Evolutionary conservation across 164 flowering plant species (phyloP).

Genomic region (Nymphaea thermarum): DNA sequence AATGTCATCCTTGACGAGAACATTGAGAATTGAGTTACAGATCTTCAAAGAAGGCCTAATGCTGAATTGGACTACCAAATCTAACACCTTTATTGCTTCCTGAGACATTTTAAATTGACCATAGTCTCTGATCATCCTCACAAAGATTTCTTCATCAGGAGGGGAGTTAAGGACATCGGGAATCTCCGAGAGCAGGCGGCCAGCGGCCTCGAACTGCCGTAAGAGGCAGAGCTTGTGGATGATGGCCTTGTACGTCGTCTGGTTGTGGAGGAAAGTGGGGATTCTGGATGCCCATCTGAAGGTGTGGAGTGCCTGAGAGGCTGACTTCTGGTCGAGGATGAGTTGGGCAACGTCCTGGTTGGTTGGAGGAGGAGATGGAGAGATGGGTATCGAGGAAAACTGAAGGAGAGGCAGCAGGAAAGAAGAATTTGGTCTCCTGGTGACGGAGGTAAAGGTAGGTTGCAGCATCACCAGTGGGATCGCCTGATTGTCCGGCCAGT

Average conservation of each 20-base stretch:
- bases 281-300: constrained; percentile 74
- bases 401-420: constrained; percentile 1
- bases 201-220: constrained; percentile 44
- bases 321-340: constrained; percentile 53
- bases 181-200: constrained; percentile 72
- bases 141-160: constrained; percentile 67
- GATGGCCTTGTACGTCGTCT: constrained; percentile 65
- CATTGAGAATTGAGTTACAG: constrained; percentile 66
- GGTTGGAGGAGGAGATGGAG: constrained; percentile 31
- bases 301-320: constrained; percentile 50
- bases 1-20: constrained; percentile 74
- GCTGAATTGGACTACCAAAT: constrained; percentile 33
- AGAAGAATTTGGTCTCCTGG: not conserved
- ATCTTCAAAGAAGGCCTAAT: constrained; percentile 50
- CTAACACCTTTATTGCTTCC: constrained; percentile 36
- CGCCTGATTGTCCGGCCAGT: no score
- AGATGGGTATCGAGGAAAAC: constrained; percentile 13
- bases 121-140: constrained; percentile 54
- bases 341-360: constrained; percentile 53
- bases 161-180: constrained; percentile 40
- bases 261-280: constrained; percentile 51
- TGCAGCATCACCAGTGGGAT: no score
- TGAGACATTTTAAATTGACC: constrained; percentile 45
- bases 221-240: constrained; percentile 62
- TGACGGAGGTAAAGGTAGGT: not conserved